phyloP scores from a whole-genome alignment of 176 grass and related monocot genomes.

The Hsuehochloa calcarea region DNA sequence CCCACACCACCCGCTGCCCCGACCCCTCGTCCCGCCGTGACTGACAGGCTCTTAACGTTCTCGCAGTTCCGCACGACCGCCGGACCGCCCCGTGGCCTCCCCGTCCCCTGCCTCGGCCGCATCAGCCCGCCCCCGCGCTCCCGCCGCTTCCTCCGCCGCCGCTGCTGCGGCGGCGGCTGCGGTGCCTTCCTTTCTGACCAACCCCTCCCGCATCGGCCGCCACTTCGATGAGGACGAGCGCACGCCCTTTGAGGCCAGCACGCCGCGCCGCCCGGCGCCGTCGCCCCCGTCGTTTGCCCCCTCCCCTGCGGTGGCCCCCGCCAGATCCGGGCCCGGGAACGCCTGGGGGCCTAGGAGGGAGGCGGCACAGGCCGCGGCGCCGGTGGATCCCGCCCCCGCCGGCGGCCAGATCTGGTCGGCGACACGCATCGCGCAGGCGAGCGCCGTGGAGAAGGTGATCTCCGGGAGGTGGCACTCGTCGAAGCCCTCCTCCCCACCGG shows the following conservation, averaged over 20 bases:
- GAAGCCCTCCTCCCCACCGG: slow-evolving; percentile 51
- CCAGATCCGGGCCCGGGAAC: slow-evolving; percentile 60
- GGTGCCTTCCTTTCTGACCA: slow-evolving; percentile 51
- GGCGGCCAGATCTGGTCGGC: slow-evolving; percentile 74
- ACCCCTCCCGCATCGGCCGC: slow-evolving; percentile 59
- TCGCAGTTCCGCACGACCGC: slow-evolving; percentile 58
- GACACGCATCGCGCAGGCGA: slow-evolving; percentile 80
- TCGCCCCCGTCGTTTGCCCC: slow-evolving; percentile 27
- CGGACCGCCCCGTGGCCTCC: slow-evolving; percentile 46
- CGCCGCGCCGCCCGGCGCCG: slow-evolving; percentile 35
- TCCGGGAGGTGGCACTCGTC: slow-evolving; percentile 75
- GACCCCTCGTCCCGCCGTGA: background rate
- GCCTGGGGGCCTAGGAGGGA: slow-evolving; percentile 74
- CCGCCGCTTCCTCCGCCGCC: slow-evolving; percentile 20
- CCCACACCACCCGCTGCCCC: background rate
- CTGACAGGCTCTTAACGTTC: slow-evolving; percentile 1
- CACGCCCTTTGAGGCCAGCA: slow-evolving; percentile 70
- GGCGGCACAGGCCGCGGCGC: slow-evolving; percentile 32
- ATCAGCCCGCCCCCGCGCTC: slow-evolving; percentile 45
- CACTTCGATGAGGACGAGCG: slow-evolving; percentile 99
- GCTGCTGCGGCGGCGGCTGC: slow-evolving; percentile 25
- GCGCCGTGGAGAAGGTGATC: slow-evolving; percentile 96
- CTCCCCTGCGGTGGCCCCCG: background rate
- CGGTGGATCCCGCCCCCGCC: background rate
- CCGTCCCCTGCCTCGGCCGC: slow-evolving; percentile 24